These are phyloP conservation scores for Prorocentrum cordatum DNA, from an alignment of 169 alveolate genomes.

Conservation along the genomic window DNA sequence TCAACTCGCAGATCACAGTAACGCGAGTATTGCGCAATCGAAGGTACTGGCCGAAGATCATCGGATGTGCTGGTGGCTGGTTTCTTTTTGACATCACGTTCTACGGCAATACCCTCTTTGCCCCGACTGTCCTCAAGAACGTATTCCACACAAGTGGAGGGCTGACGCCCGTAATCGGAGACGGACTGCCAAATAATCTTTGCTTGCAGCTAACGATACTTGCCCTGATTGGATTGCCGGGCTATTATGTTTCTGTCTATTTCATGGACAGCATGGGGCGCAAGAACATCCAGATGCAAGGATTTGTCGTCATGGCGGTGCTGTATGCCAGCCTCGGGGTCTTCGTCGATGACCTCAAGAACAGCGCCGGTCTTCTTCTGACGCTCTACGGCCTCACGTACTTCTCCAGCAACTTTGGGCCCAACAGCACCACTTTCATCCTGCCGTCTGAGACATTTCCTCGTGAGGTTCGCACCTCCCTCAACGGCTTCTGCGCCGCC, in stretches of 20 bases:
- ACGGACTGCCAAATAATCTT: neutral
- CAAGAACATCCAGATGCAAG: conserved; percentile 40
- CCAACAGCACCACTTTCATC: conserved; percentile 51
- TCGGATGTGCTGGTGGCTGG: conserved; percentile 65
- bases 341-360: conserved; percentile 2
- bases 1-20: too few species aligned
- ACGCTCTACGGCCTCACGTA: conserved; percentile 25
- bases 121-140: conserved; percentile 6
- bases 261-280: conserved; percentile 24
- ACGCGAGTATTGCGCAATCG: conserved; percentile 20
- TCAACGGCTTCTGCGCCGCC: too few species aligned
- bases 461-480: neutral
- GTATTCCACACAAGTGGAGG: neutral
- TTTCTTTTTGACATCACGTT: conserved; percentile 33
- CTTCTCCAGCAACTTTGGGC: conserved; percentile 65
- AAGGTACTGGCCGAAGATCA: conserved; percentile 24
- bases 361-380: neutral
- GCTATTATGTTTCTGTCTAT: conserved; percentile 29
- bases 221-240: conserved; percentile 29
- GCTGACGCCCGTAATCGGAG: neutral
- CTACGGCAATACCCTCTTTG: conserved; percentile 30
- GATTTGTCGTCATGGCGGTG: conserved; percentile 33
- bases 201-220: conserved; percentile 40
- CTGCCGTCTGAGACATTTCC: conserved; percentile 45
- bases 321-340: neutral